A percentile compares a stretch with the other conserved stretches of the same genome.
phyloP scores from a whole-genome alignment of 305 asterid species.

The Andrographis paniculata region DNA sequence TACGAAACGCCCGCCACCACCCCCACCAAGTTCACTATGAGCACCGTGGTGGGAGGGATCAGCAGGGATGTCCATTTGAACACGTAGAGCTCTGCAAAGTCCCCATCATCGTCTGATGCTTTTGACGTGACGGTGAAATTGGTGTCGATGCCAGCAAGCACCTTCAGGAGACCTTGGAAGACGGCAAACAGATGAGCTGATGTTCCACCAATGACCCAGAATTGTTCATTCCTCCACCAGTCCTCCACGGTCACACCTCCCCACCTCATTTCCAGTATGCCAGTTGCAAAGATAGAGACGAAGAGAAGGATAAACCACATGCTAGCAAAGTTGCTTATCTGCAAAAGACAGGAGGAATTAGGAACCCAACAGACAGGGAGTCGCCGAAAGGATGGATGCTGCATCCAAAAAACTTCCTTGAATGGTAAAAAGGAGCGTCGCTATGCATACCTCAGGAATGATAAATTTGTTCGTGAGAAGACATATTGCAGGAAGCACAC shows the following conservation, averaged over 20 bases:
- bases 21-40: constrained; percentile 47
- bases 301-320: constrained; percentile 67
- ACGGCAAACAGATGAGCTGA: constrained; percentile 65
- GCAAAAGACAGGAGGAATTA: constrained; percentile 22
- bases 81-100: constrained; percentile 48
- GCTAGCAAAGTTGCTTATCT: constrained; percentile 71
- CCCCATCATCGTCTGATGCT: constrained; percentile 57
- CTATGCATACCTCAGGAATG: constrained; percentile 51
- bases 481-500: constrained; percentile 61
- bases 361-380: no score
- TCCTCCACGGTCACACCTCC: constrained; percentile 56
- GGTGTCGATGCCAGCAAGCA: constrained; percentile 59
- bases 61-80: constrained; percentile 67
- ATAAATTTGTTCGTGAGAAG: constrained; percentile 62
- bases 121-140: constrained; percentile 64
- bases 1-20: constrained; percentile 58
- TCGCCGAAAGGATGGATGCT: background rate
- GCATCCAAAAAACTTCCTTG: background rate
- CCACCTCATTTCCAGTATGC: constrained; percentile 64
- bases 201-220: constrained; percentile 73
- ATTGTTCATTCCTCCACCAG: constrained; percentile 77
- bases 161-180: constrained; percentile 63
- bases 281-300: constrained; percentile 48
- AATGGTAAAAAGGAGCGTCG: background rate
- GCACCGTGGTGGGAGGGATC: constrained; percentile 61